Base-by-base conservation (phyloP, 495 filamentous ascomycete genomes). In the Pyronema domesticum region DNA sequence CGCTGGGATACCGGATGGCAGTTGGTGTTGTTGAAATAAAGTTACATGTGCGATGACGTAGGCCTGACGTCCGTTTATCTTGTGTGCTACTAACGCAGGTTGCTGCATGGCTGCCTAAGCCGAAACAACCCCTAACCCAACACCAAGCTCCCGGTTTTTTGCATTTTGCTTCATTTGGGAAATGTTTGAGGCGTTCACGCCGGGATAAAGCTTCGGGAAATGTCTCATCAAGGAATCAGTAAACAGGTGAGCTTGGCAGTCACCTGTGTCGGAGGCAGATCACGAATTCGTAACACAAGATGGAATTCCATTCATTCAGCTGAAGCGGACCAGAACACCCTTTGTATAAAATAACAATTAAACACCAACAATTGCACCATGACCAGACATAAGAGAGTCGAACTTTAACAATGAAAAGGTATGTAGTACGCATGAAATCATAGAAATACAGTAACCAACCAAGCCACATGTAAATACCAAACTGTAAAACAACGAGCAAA, bases 21-120 rank as follows among this genome's bases (percentile, higher is more conserved):
- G 39, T 13, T 42, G 2, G 11, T 42, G 39, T 13, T 13, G 39
- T 42, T 42, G 39, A 42, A 42, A 42, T 42, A 42, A 17, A 35
- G 18, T 34, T 36, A 8, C 17, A 34, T 50, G 47, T 50, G 47
- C 19, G 47, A 50, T 50, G 47, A 50, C 47, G 47, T 50, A 50
- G 47, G 13, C 34, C 30, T 50, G 47, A 50, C 47, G 47, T 42
- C 15, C 39, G 15, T 13, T 13, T 42, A 42, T 17, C 39, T 42
- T 13, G 39, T 42, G 15, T 17, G 39, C 23, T 30, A 30, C 23
- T 30, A 30, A 30, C 23, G 23, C 23, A 30, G 23, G 23, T 30
- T 42, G 7, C 39, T 42, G 11, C 39, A 42, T 13, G 39, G 39
- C 39, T 13, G 15, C 39, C 39, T 42, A 42, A 42, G 11, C 39